Base-by-base conservation (phyloP, 2,329 filamentous ascomycete genomes). In the Beauveria asiatica region DNA sequence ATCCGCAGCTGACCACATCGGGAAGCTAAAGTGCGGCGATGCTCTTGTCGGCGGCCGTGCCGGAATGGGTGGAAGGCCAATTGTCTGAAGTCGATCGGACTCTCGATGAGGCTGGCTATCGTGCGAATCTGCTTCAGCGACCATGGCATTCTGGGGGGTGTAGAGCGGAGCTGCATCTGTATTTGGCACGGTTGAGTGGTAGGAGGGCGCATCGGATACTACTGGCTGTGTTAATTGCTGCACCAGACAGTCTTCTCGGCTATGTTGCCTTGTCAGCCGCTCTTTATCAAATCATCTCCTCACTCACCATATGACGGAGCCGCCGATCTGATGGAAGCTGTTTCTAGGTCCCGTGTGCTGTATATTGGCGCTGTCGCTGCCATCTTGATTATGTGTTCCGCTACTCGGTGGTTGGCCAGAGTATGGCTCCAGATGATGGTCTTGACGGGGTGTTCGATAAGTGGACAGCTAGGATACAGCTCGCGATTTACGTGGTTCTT, bases 291-390 rank as follows among this genome's bases (percentile, higher is more conserved):
- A 42, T 42, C 53, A 57, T 45, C n/a, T 30, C 41, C 16, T 46
- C 58, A 75, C 81, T 78, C 66, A 85, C 82, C 76, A 70, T 88
- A 88, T 10, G 86, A 88, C 45, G 86, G 86, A n/a, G 85, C 85
- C 8, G 80, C 80, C 19, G 85, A 88, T 65, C 78, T 83, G 63
- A 89, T 81, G 10, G 86, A 89, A 7, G 82, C 80, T 23, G 85
- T 87, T 66, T 89, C 86, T 61, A 86, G 83, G 69, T 88, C 85
- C 62, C 83, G 80, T 6, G 73, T 66, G 64, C 69, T 72, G 61
- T 74, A 75, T 50, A 72, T 71, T 59, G 72, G 67, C 23, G 69
- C 30, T 56, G 46, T 44, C 7, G 19, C 66, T 55, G 66, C 65
- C 57, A 70, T 61, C 23, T 67, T 44, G 39, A n/a, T 17, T 33